Conservation (phyloP, 1,284 basidiomycete species). For the Puccinia coronata region DNA sequence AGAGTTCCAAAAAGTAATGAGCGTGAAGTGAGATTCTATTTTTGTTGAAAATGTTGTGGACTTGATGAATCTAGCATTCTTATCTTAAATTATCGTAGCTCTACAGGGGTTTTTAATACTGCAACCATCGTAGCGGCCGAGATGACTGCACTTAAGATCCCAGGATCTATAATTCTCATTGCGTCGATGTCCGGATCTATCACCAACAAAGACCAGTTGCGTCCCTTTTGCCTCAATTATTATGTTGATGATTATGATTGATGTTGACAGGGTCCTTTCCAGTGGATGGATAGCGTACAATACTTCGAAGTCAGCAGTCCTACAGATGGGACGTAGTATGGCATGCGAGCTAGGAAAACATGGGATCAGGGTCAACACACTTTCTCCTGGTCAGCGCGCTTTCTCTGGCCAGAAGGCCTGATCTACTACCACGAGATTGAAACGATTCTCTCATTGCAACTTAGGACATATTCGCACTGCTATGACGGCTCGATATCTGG, state of each 20-base stretch:
- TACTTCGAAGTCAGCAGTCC: conserved; percentile 75
- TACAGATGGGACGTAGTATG: conserved; percentile 79
- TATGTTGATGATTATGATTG: background rate
- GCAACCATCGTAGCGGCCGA: conserved; percentile 76
- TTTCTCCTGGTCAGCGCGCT: conserved; percentile 74
- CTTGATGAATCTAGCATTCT: background rate
- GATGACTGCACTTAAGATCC: conserved; percentile 70
- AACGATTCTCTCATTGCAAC: background rate
- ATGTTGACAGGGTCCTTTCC: conserved; percentile 52
- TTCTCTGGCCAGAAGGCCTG: conserved; percentile 52
- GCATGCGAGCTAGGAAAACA: conserved; percentile 75
- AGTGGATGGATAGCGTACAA: conserved; percentile 75
- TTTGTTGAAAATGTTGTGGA: background rate
- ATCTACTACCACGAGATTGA: conserved; percentile 55
- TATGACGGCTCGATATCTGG: conserved; percentile 76
- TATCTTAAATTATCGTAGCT: conserved; percentile 64
- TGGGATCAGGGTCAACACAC: conserved; percentile 73
- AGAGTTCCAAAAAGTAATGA: conserved; percentile 72
- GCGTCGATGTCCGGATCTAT: conserved; percentile 84
- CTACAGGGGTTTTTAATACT: conserved; percentile 73
- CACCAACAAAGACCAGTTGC: conserved; percentile 69
- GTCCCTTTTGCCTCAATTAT: conserved; percentile 50
- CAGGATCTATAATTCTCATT: conserved; percentile 77
- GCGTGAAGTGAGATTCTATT: conserved; percentile 53
- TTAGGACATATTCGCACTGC: conserved; percentile 62